phyloP scores from a whole-genome alignment of 306 rosid species.

The Astragalus membranaceus region DNA sequence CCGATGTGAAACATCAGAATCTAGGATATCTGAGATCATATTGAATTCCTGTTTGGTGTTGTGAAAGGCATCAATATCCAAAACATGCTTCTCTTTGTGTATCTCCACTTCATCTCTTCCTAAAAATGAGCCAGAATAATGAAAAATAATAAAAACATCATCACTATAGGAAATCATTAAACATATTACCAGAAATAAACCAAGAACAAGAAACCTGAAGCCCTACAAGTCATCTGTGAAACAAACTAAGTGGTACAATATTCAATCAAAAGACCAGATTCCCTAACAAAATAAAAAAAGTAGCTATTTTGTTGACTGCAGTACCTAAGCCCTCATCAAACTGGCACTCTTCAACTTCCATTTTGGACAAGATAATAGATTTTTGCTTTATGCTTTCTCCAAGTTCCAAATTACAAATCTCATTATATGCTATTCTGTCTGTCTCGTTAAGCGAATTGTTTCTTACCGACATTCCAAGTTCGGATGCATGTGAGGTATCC shows the following conservation, averaged over 20 bases:
- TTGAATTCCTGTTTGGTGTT: neutral
- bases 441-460: constrained; percentile 13
- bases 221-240: neutral
- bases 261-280: neutral
- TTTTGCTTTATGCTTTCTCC: neutral
- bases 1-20: neutral
- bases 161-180: too few species aligned
- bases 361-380: neutral
- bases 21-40: neutral
- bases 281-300: too few species aligned
- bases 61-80: constrained; percentile 4
- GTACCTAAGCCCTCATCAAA: constrained; percentile 30
- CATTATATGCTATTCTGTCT: neutral
- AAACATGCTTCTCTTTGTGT: neutral
- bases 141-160: neutral
- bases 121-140: too few species aligned
- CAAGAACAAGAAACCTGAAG: constrained; percentile 1
- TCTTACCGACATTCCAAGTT: constrained; percentile 12
- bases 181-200: neutral
- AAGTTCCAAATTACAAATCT: constrained; percentile 13
- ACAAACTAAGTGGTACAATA: neutral
- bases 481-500: constrained; percentile 21
- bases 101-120: constrained; percentile 14
- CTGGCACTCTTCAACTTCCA: constrained; percentile 19
- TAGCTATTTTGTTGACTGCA: constrained; percentile 16